Percentiles rank a stretch among this genome's conserved stretches.
These are phyloP conservation scores for Lolium rigidum DNA, from an alignment of 176 grass and related monocot genomes.

Conservation along the genomic window DNA sequence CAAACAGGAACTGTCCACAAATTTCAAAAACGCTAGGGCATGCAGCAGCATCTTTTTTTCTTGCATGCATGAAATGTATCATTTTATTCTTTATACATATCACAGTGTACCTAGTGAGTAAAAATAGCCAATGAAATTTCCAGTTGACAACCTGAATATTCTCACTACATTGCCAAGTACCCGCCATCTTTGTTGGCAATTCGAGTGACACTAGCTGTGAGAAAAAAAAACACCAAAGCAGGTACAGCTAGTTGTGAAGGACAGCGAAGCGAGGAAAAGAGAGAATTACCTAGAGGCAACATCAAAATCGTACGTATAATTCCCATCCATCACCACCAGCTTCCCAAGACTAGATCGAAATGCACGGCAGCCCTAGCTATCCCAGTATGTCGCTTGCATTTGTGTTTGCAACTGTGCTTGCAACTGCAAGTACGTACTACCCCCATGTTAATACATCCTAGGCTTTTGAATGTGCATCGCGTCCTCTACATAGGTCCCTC, in stretches of 20 bases:
- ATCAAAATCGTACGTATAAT: conserved; percentile 36
- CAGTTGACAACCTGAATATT: conserved; percentile 36
- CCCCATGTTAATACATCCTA: conserved; percentile 44
- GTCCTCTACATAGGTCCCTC: conserved; percentile 33
- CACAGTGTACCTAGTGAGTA: background rate
- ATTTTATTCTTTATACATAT: conserved; percentile 7
- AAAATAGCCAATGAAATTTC: background rate
- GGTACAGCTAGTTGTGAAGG: background rate
- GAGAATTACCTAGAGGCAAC: conserved; percentile 45
- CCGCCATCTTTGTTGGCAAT: conserved; percentile 16
- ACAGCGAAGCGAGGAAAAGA: conserved; percentile 26
- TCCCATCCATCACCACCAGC: conserved; percentile 31
- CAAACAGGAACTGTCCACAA: conserved; percentile 49
- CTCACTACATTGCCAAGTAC: background rate
- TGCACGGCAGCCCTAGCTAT: conserved; percentile 33
- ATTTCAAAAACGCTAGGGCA: conserved; percentile 49
- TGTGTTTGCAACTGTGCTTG: conserved; percentile 18
- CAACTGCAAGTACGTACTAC: background rate
- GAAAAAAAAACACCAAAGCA: conserved; percentile 30
- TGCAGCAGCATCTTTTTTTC: conserved; percentile 34
- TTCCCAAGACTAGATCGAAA: conserved; percentile 43
- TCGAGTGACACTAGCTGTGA: conserved; percentile 7
- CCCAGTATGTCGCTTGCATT: conserved; percentile 28
- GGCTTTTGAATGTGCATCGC: conserved; percentile 32
- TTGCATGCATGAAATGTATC: conserved; percentile 28